These are phyloP conservation scores for Xylariaceae sp. DNA, from an alignment of 2,329 filamentous ascomycete genomes.

Conservation along the genomic window DNA sequence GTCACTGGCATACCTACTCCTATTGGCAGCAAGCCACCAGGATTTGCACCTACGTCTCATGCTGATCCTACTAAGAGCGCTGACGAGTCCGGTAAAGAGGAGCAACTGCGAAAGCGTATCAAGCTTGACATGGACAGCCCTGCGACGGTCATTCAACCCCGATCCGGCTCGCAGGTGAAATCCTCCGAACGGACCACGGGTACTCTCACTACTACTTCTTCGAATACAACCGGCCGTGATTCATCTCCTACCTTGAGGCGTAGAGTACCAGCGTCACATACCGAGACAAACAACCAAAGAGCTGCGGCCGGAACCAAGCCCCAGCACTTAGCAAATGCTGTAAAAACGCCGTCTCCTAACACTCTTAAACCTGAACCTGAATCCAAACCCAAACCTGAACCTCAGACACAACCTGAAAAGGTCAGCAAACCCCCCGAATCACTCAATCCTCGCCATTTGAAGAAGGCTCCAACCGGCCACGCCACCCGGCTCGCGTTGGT, in stretches of 20 bases:
- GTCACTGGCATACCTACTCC: slow-evolving; percentile 6
- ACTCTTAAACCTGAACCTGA: slow-evolving; percentile 2
- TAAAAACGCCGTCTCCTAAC: neutral
- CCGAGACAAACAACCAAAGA: slow-evolving; percentile 1
- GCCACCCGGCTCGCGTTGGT: slow-evolving; percentile 53
- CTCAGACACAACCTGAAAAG: neutral
- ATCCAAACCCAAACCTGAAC: slow-evolving; percentile 5
- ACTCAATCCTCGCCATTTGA: slow-evolving; percentile 63
- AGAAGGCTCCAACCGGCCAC: slow-evolving; percentile 52
- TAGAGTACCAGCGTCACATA: neutral
- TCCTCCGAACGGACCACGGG: slow-evolving; percentile 9
- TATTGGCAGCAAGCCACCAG: neutral
- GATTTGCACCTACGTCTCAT: slow-evolving; percentile 5
- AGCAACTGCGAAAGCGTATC: slow-evolving; percentile 26
- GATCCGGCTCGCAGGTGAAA: neutral
- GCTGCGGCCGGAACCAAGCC: slow-evolving; percentile 4
- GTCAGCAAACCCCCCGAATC: slow-evolving; percentile 37
- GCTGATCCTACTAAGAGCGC: slow-evolving; percentile 1
- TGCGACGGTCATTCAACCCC: slow-evolving; percentile 3
- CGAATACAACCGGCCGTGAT: slow-evolving; percentile 1
- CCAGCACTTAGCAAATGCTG: neutral
- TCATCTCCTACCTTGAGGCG: slow-evolving; percentile 1
- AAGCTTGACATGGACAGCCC: slow-evolving; percentile 20
- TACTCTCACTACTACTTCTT: neutral
- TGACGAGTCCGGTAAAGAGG: slow-evolving; percentile 13